Evolutionary conservation across 2,329 filamentous ascomycete species (phyloP).

Genomic region (Tolypocladium tropicale): DNA sequence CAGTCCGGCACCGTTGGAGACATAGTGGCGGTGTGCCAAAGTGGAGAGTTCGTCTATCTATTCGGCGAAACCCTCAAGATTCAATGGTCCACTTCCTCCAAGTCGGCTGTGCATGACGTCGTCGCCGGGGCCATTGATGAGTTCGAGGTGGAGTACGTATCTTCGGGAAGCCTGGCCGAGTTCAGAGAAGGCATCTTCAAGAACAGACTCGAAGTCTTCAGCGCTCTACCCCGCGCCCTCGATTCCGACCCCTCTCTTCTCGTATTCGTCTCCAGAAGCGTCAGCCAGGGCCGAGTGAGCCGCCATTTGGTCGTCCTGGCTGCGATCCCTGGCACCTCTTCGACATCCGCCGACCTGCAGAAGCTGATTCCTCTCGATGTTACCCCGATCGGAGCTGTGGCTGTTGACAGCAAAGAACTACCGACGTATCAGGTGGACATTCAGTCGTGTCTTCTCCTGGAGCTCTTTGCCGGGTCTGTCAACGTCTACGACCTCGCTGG

Average conservation of each 20-base stretch:
- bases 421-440: conserved; percentile 47
- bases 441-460: conserved; percentile 52
- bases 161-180: conserved; percentile 34
- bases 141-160: conserved; percentile 39
- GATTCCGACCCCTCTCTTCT: conserved; percentile 41
- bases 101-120: conserved; percentile 23
- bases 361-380: conserved; percentile 29
- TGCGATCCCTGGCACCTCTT: conserved; percentile 13
- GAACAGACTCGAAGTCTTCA: conserved; percentile 40
- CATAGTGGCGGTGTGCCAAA: conserved; percentile 46
- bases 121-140: conserved; percentile 19
- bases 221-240: conserved; percentile 37
- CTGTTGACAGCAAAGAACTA: conserved; percentile 5
- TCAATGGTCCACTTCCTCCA: conserved; percentile 24
- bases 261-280: conserved; percentile 35
- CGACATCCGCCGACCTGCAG: conserved; percentile 17
- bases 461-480: conserved; percentile 43
- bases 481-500: conserved; percentile 54
- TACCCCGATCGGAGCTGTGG: conserved; percentile 21
- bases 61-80: conserved; percentile 38
- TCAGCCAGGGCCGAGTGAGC: conserved; percentile 16
- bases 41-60: conserved; percentile 51
- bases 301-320: conserved; percentile 24
- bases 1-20: conserved; percentile 17
- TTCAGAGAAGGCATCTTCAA: conserved; percentile 45